phyloP scores from a whole-genome alignment of 176 grass and related monocot species.

The Zoysia japonica region DNA sequence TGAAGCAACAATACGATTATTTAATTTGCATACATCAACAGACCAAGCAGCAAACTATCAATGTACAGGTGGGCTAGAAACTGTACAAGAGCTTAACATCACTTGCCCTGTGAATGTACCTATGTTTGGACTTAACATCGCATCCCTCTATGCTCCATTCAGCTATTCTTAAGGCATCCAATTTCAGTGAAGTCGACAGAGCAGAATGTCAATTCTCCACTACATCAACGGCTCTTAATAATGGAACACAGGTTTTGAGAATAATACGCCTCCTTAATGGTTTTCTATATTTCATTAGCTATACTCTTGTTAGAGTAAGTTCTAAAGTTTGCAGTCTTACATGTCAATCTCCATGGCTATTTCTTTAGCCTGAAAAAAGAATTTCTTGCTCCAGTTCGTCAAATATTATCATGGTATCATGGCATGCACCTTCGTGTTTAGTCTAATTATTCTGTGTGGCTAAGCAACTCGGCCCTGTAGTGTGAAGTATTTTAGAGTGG shows the following conservation, averaged over 20 bases:
- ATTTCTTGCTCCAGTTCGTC: background rate
- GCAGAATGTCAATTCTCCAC: slow-evolving; percentile 68
- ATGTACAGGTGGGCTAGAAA: slow-evolving; percentile 59
- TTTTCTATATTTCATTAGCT: slow-evolving; percentile 5
- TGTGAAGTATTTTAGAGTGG: background rate
- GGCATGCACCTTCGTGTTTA: background rate
- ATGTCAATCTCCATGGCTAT: background rate
- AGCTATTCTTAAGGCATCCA: slow-evolving; percentile 88
- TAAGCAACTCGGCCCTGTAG: slow-evolving; percentile 5
- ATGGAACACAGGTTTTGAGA: slow-evolving; percentile 79
- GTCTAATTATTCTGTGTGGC: background rate
- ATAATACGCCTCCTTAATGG: background rate
- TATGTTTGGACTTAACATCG: slow-evolving; percentile 19
- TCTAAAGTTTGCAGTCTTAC: background rate
- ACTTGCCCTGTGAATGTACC: background rate
- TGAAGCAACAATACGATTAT: slow-evolving; percentile 45
- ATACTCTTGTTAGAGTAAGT: background rate
- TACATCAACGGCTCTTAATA: slow-evolving; percentile 75
- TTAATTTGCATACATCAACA: slow-evolving; percentile 57
- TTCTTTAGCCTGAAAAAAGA: background rate
- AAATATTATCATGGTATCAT: background rate
- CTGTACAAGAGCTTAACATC: slow-evolving; percentile 6
- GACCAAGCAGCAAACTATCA: slow-evolving; percentile 70
- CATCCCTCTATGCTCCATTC: slow-evolving; percentile 29
- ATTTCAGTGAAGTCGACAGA: slow-evolving; percentile 73